These are phyloP conservation scores for Fragaria nilgerrensis DNA, from an alignment of 306 rosid species.

Conservation along the genomic window DNA sequence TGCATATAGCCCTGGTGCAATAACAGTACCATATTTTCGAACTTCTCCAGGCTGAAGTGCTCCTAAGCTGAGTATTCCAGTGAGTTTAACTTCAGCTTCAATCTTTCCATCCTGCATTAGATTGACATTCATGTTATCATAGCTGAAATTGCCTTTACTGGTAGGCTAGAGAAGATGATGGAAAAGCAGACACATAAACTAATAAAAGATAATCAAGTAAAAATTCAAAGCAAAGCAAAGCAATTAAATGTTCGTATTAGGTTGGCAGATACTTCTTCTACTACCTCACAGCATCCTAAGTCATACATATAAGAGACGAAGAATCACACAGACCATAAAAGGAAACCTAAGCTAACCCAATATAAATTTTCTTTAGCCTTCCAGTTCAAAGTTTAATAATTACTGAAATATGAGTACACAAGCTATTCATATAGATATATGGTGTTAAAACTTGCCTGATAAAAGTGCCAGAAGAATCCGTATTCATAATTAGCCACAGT, in stretches of 20 bases:
- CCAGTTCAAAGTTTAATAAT: slow-evolving; percentile 1
- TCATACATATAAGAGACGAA: background rate
- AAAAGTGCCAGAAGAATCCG: slow-evolving; percentile 86
- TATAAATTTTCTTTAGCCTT: background rate
- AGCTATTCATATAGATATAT: slow-evolving; percentile 6
- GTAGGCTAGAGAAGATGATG: background rate
- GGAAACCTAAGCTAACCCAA: background rate
- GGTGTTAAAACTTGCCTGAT: slow-evolving; percentile 62
- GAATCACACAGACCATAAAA: background rate
- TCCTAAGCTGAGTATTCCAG: slow-evolving; percentile 87
- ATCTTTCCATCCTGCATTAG: slow-evolving; percentile 75
- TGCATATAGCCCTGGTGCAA: slow-evolving; percentile 84
- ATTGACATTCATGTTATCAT: slow-evolving; percentile 20
- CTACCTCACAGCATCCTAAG: background rate
- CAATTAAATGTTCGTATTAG: background rate
- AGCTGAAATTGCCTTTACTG: slow-evolving; percentile 10
- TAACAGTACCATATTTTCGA: slow-evolving; percentile 84
- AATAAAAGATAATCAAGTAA: background rate
- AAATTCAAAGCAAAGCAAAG: background rate
- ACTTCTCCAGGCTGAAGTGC: slow-evolving; percentile 84
- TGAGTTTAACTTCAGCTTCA: slow-evolving; percentile 87
- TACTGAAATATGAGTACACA: slow-evolving; percentile 13
- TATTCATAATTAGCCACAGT: slow-evolving; percentile 92
- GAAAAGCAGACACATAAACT: background rate
- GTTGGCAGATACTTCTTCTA: background rate